Conservation (phyloP, 495 filamentous ascomycete genomes). For the Podospora pseudocomata region DNA sequence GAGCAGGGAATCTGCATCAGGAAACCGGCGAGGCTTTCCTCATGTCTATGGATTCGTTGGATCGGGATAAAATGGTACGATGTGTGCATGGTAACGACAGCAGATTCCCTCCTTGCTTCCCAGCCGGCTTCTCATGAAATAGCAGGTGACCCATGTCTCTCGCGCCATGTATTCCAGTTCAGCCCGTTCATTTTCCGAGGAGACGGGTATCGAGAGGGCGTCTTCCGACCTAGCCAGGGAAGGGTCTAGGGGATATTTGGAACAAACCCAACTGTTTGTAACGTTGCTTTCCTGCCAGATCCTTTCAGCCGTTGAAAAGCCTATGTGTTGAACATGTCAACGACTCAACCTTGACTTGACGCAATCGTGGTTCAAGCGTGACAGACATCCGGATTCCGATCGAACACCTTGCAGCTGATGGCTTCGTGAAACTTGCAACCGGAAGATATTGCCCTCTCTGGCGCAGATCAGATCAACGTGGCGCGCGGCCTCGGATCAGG, state of each 20-base stretch:
- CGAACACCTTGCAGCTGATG: not conserved
- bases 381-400: not conserved
- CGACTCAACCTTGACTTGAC: not conserved
- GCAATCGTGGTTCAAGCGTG: not conserved
- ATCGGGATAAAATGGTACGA: constrained; percentile 2
- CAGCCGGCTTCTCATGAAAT: not conserved
- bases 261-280: not conserved
- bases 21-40: constrained; percentile 2
- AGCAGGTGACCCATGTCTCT: not conserved
- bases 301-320: not conserved
- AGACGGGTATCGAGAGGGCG: not conserved
- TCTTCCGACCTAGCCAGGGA: not conserved
- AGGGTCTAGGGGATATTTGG: not conserved
- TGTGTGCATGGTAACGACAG: not conserved
- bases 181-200: not conserved
- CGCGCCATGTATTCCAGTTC: not conserved
- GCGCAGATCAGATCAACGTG: not conserved
- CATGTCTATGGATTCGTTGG: not conserved
- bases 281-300: not conserved
- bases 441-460: not conserved
- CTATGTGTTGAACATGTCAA: not conserved
- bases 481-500: not conserved
- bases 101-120: not conserved
- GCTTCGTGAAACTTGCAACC: not conserved
- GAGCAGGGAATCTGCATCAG: constrained; percentile 6